Evolutionary conservation across 78 protist genomes (phyloP), one percentile per base, ranked within the genome.

Genomic region (Polysphondylium violaceum): DNA sequence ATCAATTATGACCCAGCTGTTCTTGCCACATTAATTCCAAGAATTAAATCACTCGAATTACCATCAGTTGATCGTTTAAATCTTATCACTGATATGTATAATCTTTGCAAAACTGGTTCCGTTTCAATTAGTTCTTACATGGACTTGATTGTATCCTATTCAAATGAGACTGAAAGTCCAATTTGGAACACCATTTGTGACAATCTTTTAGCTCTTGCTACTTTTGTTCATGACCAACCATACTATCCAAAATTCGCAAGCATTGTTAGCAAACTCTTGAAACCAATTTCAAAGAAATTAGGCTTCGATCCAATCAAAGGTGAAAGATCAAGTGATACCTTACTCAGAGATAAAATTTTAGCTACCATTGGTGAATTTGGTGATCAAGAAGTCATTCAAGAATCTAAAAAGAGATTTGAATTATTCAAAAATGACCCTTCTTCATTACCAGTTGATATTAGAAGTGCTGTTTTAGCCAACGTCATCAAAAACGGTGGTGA

Each of bases 251-350:
- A 63, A 60, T 29, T 87, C 83, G 23, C 31, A 25, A 72, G 29
- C 21, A 11, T 76, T 50, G 6, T 60, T 38, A 63, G 41, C 65
- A 73, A 87, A 19, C 74, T 87, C 4, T 55, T 72, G 3, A 87
- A 74, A 56, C 87, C 93, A 76, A 23, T 87, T 1, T 55, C 67
- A 23, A 67, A 67, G 51, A 59, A 41, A 21, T 47, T 83, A n/a
- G 90, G 90, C 8, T 83, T 83, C 27, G 90, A 69, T 11, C 74
- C 90, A 67, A 50, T 56, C 16, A 12, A 23, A 72, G 79, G 81
- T 51, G 86, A 87, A 60, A 1, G 51, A 8, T 40, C 86, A 16
- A 38, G 50, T 0, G 41, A 87, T 44, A 60, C 67, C 16, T 33
- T 87, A 16, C 41, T 76, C 17, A n/a, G 93, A 27, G 93, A 68